Evolutionary conservation across 2,329 filamentous ascomycete species (phyloP).

Genomic region (Talaromyces marneffei): DNA sequence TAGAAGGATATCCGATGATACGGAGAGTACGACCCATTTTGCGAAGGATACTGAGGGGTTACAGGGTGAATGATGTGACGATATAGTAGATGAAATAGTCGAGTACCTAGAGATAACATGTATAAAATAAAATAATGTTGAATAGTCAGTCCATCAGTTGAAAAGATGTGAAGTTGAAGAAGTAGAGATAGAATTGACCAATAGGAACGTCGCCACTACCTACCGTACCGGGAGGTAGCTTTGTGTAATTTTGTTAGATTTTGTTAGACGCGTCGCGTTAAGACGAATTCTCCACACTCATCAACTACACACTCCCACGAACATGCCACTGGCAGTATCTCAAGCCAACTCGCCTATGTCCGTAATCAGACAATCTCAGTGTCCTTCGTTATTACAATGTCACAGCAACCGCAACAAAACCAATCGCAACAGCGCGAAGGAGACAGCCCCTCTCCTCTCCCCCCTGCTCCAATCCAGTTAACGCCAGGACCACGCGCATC

Average conservation of each 20-base stretch:
- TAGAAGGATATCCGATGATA: background rate
- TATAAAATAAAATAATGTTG: background rate
- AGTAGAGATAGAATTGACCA: background rate
- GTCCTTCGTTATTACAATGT: background rate
- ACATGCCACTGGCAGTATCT: background rate
- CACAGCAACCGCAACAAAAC: background rate
- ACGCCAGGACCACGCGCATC: conserved; percentile 56
- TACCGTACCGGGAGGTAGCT: too few relatives aligned
- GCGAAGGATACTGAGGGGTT: conserved; percentile 4
- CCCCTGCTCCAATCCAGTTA: conserved; percentile 48
- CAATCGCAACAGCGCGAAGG: background rate
- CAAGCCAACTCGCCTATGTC: background rate
- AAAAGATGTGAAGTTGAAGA: background rate
- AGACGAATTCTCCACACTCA: background rate
- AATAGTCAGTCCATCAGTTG: background rate
- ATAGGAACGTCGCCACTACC: background rate
- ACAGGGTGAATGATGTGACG: background rate
- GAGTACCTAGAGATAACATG: background rate
- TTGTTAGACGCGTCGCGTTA: conserved; percentile 1
- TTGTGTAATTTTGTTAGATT: too few relatives aligned
- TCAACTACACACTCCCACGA: background rate
- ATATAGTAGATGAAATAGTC: background rate
- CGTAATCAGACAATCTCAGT: background rate
- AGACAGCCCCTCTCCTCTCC: conserved; percentile 44
- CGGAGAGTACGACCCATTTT: conserved; percentile 13